Evolutionary conservation across 225 moss, liverwort and hornwort genomes (phyloP), one percentile per base, ranked within the genome.

Genomic region (Anthoceros angustus): DNA sequence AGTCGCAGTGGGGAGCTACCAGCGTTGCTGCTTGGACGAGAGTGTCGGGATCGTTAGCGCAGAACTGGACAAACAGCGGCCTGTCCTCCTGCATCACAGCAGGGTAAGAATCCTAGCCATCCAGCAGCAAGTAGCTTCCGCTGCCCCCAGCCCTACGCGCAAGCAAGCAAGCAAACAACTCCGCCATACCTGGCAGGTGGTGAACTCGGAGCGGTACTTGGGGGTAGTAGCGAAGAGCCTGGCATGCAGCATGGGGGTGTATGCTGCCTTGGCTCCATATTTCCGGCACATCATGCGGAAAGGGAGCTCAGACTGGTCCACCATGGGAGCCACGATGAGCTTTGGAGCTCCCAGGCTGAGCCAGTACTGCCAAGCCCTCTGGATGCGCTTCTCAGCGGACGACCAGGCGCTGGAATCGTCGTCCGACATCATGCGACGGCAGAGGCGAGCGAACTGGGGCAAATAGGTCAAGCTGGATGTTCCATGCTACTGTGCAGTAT

Each of bases 221-320:
- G 24, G 72, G 67, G 92, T 85, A 70, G 87, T 75, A 0, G 83
- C 84, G 62, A 85, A 98, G 61, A 98, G 81, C 21, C 92, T 79
- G 61, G 98, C 86, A 72, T 98, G 98, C 20, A 98, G 74, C 98
- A 98, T 98, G 41, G 98, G 98, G 6, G 98, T 89, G 65, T 98
- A 98, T 2, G 98, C 98, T 10, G 89, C 98, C 55, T 87, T 92
- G 41, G 98, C 98, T 48, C 98, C 98, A 42, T 98, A 98, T 68
- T 89, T 98, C 74, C 98, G 77, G 69, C 98, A 98, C 55, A 98
- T 71, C 98, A 98, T 91, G 43, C 92, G 83, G 71, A 98, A 98
- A 39, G 98, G 98, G 39, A 98, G 83, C 86, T 98, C 98, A 69
- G 92, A 92, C 71, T 98, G 92, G 72, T 98, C 98, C 40, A 98